Evolutionary conservation across 805 yeast genomes (phyloP).

Genomic region (Wickerhamiella nectarea): DNA sequence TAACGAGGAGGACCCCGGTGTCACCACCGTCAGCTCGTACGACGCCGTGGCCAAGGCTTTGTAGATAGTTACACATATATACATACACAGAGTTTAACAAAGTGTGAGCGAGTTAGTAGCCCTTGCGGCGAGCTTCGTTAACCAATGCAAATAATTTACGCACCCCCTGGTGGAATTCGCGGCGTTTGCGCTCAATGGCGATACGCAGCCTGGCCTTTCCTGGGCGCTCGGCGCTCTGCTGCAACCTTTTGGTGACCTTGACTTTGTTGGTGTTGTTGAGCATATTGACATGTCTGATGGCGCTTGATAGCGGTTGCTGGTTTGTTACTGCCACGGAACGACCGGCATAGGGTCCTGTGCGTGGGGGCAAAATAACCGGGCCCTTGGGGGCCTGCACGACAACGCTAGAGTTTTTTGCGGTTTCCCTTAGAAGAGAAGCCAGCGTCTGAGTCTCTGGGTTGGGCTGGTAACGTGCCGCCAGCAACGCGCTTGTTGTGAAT

Average conservation of each 20-base stretch:
- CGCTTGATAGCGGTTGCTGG: conserved; percentile 17
- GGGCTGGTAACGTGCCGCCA: neutral
- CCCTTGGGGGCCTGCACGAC: neutral
- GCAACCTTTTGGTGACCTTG: conserved; percentile 19
- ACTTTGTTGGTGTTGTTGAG: conserved; percentile 22
- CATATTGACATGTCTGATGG: conserved; percentile 19
- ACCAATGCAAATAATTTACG: conserved; percentile 25
- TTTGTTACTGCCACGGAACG: conserved; percentile 21
- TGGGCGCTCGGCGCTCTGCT: conserved; percentile 26
- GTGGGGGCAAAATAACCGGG: conserved; percentile 16
- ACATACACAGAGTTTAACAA: too few species aligned
- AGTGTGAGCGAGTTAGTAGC: conserved; percentile 11
- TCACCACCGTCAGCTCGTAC: conserved; percentile 31
- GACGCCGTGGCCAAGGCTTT: conserved; percentile 21
- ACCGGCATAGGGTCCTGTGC: conserved; percentile 26
- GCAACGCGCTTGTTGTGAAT: neutral
- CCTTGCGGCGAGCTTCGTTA: conserved; percentile 21
- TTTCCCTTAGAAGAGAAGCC: neutral
- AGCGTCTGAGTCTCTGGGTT: neutral
- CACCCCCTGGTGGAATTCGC: conserved; percentile 25
- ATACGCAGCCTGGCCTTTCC: conserved; percentile 24
- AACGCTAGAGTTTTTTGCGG: neutral
- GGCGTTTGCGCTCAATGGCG: conserved; percentile 22
- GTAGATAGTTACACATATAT: conserved; percentile 11
- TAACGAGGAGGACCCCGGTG: conserved; percentile 68